Percentiles rank a stretch among this genome's conserved stretches.
phyloP scores from a whole-genome alignment of 768 basidiomycete genomes.

The Hygrophoropsis aurantiaca region DNA sequence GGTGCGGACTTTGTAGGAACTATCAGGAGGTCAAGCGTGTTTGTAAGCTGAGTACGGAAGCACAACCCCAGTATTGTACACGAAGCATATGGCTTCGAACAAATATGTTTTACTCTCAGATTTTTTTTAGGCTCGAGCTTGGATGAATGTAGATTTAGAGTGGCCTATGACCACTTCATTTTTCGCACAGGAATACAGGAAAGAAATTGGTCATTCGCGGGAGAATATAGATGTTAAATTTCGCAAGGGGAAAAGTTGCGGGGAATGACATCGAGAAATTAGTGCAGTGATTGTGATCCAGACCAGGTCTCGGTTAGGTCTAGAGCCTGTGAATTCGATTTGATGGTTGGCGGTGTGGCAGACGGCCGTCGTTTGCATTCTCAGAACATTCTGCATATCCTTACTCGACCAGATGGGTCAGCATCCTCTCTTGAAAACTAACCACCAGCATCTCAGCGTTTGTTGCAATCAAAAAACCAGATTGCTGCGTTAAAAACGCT shows the following conservation, averaged over 20 bases:
- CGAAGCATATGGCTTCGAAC: constrained; percentile 1
- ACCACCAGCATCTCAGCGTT: constrained; percentile 4
- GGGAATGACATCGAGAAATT: not conserved
- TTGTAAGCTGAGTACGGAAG: constrained; percentile 8
- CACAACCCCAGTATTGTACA: constrained; percentile 6
- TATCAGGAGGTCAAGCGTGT: constrained; percentile 1
- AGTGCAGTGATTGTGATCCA: constrained; percentile 2
- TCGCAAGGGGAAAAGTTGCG: constrained; percentile 6
- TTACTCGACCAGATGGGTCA: constrained; percentile 10
- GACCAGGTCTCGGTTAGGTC: constrained; percentile 19
- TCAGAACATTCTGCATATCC: constrained; percentile 12
- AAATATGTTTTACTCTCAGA: not conserved
- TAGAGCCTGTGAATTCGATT: constrained; percentile 21
- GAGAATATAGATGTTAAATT: not conserved
- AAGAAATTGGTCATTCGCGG: constrained; percentile 1
- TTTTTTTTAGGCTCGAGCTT: not conserved
- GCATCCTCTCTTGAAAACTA: constrained; percentile 6
- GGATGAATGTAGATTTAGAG: no score
- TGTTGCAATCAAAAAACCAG: not conserved
- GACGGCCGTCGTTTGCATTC: not conserved
- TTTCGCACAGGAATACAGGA: not conserved
- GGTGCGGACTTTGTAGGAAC: not conserved
- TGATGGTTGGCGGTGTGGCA: constrained; percentile 9
- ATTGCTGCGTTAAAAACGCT: constrained; percentile 3
- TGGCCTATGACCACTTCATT: no score